Percentiles rank a stretch among this genome's conserved stretches.
phyloP scores from a whole-genome alignment of 768 basidiomycete species.

The Calocera cornea region DNA sequence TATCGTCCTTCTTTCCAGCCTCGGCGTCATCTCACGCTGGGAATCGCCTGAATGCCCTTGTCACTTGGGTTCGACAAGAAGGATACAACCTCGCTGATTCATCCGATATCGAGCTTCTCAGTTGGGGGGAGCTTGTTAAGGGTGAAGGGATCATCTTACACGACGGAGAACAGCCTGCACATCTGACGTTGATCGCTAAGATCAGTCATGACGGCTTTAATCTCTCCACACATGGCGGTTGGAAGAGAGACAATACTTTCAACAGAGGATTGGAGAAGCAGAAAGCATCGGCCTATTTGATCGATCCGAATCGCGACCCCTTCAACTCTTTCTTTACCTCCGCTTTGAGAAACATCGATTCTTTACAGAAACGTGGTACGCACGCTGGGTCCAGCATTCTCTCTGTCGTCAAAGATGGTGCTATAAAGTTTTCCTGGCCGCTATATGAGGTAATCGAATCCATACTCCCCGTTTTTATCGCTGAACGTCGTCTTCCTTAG shows the following conservation, averaged over 20 bases:
- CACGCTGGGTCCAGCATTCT: not conserved
- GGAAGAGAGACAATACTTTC: not conserved
- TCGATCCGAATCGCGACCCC: not conserved
- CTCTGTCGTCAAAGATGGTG: not conserved
- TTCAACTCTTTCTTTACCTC: not conserved
- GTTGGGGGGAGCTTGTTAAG: not conserved
- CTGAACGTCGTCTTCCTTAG: not conserved
- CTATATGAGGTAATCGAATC: not conserved
- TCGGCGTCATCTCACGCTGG: no score
- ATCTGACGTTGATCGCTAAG: not conserved
- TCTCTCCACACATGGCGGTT: not conserved
- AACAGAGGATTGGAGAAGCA: not conserved
- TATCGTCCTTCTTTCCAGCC: no score
- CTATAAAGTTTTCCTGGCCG: not conserved
- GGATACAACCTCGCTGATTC: not conserved
- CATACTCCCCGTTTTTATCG: not conserved
- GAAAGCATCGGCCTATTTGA: not conserved
- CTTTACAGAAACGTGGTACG: not conserved
- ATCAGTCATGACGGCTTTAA: not conserved
- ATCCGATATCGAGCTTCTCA: not conserved
- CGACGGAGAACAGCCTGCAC: not conserved
- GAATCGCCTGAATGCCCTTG: not conserved
- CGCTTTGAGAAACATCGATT: not conserved
- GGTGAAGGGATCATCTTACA: not conserved
- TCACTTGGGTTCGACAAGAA: not conserved